Conservation (phyloP, 1,284 basidiomycete genomes). For the Amylostereum chailletii region DNA sequence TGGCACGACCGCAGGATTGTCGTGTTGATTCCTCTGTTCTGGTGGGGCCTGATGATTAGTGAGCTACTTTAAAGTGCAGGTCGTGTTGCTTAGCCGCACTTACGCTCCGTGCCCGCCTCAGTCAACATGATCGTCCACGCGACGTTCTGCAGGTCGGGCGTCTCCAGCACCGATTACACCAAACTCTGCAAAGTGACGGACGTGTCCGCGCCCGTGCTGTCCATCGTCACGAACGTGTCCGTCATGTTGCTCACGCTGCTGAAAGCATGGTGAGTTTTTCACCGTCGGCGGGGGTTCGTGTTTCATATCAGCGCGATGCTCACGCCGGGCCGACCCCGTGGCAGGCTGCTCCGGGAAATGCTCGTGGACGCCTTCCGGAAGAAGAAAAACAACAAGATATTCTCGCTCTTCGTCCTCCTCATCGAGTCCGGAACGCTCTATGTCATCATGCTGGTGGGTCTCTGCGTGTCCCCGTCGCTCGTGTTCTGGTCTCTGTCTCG, state of each 20-base stretch:
- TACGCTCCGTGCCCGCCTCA: neutral
- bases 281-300: neutral
- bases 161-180: slow-evolving; percentile 8
- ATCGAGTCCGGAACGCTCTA: slow-evolving; percentile 11
- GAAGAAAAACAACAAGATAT: slow-evolving; percentile 4
- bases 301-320: too few species aligned
- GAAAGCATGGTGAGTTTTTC: slow-evolving; percentile 9
- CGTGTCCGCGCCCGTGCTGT: slow-evolving; percentile 6
- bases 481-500: neutral
- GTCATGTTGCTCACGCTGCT: slow-evolving; percentile 8
- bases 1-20: slow-evolving; percentile 8
- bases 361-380: slow-evolving; percentile 1
- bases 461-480: neutral
- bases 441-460: slow-evolving; percentile 7
- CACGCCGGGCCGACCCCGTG: neutral
- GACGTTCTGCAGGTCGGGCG: slow-evolving; percentile 7
- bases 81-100: neutral
- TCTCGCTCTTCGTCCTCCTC: slow-evolving; percentile 8
- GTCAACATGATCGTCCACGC: slow-evolving; percentile 9
- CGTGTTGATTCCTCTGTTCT: slow-evolving; percentile 6
- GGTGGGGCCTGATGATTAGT: slow-evolving; percentile 10
- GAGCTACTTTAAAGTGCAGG: neutral
- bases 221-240: slow-evolving; percentile 9
- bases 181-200: slow-evolving; percentile 9
- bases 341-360: slow-evolving; percentile 6